These are phyloP conservation scores for Hypsizygus ulmarius DNA, from an alignment of 1,284 basidiomycete genomes.

Conservation along the genomic window DNA sequence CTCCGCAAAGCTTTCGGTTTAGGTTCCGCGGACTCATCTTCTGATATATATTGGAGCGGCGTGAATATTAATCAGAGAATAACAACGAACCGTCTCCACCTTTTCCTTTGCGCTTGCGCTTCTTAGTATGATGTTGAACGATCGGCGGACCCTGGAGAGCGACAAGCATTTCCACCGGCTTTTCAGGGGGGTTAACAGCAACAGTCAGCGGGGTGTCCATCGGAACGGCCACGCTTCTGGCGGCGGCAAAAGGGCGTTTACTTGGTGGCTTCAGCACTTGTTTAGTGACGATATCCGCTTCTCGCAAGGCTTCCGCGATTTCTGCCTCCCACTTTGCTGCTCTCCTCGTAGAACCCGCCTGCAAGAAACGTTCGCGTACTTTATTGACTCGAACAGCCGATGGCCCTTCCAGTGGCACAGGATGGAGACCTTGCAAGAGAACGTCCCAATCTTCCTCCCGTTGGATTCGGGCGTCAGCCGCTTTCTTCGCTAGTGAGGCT, in stretches of 20 bases:
- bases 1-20: slow-evolving; percentile 35
- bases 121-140: slow-evolving; percentile 24
- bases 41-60: not conserved
- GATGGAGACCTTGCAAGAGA: slow-evolving; percentile 53
- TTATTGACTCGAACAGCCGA: slow-evolving; percentile 50
- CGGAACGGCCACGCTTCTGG: slow-evolving; percentile 22
- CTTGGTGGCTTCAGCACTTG: slow-evolving; percentile 36
- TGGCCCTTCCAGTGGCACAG: slow-evolving; percentile 46
- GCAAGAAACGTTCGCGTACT: slow-evolving; percentile 54
- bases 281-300: slow-evolving; percentile 48
- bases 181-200: slow-evolving; percentile 45
- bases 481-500: slow-evolving; percentile 52
- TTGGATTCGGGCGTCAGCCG: slow-evolving; percentile 50
- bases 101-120: slow-evolving; percentile 39
- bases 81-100: slow-evolving; percentile 16
- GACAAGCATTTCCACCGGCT: slow-evolving; percentile 54
- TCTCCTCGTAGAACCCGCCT: slow-evolving; percentile 50
- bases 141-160: slow-evolving; percentile 52
- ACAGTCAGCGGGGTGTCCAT: slow-evolving; percentile 31
- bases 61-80: not conserved
- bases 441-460: slow-evolving; percentile 64
- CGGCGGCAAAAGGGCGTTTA: slow-evolving; percentile 19
- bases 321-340: slow-evolving; percentile 60
- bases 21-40: slow-evolving; percentile 13
- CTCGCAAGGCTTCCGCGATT: slow-evolving; percentile 52